Evolutionary conservation across 305 asterid species (phyloP).

Genomic region (Fraxinus platypoda): DNA sequence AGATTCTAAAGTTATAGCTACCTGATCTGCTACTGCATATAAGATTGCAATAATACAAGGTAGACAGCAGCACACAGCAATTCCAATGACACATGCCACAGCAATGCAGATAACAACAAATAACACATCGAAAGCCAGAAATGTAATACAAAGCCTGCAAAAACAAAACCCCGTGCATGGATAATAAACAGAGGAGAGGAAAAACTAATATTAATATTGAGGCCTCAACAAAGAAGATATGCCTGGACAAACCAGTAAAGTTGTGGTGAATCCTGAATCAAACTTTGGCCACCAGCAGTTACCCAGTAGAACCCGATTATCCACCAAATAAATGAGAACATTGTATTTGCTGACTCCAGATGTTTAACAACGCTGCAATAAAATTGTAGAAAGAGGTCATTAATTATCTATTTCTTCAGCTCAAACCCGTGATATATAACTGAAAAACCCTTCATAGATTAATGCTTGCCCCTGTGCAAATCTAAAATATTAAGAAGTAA

Average conservation of each 20-base stretch:
- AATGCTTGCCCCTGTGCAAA: conserved; percentile 6
- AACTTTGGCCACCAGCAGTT: conserved; percentile 69
- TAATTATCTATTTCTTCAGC: conserved; percentile 17
- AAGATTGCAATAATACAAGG: conserved; percentile 94
- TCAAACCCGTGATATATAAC: background rate
- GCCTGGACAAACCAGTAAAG: conserved; percentile 76
- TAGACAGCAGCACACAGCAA: conserved; percentile 98
- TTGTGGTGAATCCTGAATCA: conserved; percentile 68
- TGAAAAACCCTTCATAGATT: conserved; percentile 7
- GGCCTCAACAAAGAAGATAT: conserved; percentile 16
- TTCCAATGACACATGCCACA: conserved; percentile 88
- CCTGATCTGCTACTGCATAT: conserved; percentile 98
- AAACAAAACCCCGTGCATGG: conserved; percentile 16
- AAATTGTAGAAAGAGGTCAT: conserved; percentile 16
- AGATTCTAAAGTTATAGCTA: conserved; percentile 21
- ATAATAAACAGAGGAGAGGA: conserved; percentile 6
- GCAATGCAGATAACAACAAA: conserved; percentile 93
- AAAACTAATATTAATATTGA: conserved; percentile 1
- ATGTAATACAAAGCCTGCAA: conserved; percentile 93
- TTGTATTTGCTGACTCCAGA: conserved; percentile 90
- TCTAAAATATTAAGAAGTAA: background rate
- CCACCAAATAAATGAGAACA: conserved; percentile 99
- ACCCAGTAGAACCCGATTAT: conserved; percentile 95
- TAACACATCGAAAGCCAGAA: conserved; percentile 95
- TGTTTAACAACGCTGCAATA: conserved; percentile 68